Base-by-base conservation (phyloP, 2,329 filamentous ascomycete species). In the Phialemoniopsis sp. region DNA sequence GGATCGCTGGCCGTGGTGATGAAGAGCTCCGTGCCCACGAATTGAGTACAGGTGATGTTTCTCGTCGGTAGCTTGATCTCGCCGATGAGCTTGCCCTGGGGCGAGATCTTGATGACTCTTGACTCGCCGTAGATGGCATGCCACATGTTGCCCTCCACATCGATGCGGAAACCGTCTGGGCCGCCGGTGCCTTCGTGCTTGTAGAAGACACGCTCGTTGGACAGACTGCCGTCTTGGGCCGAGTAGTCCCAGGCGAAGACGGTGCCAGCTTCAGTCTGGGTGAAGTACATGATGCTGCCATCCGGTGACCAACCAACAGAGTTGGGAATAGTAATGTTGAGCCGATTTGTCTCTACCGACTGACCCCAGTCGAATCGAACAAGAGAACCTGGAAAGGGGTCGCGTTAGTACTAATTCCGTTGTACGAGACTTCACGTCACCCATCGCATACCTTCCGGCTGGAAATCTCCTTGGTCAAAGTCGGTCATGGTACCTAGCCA, bases 401-500 rank as follows among this genome's bases (percentile, higher is more conserved):
- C 18, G 38, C 41, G 8, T 40, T 13, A 39, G 32, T 29, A 41
- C 21, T 30, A 28, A 29, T 8, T n/a, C n/a, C 18, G 18, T 36
- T 37, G 29, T 34, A 36, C 9, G 34, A 21, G 21, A 29, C 17
- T 39, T 12, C 36, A n/a, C n/a, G n/a, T n/a, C n/a, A n/a, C n/a
- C n/a, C n/a, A n/a, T n/a, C n/a, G 50, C 64, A 57, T 51, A 76
- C 76, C 76, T 59, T 83, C 75, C 34, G 78, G 67, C 53, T 81
- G 68, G 40, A 87, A 84, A 4, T 63, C 60, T 28, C 75, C 74
- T 15, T 66, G 50, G 13, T 62, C 63, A 51, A 80, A 78, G 55
- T 95, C 88, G 46, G 88, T 93, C 87, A 95, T 95, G 46, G 78
- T 78, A 8, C 89, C 88, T 6, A 89, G 72, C 85, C 88, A 95